Percentiles rank a stretch among this genome's conserved stretches.
Evolutionary conservation across 1,139 yeast genomes (phyloP).

Genomic region (Yamadazyma buinensis): DNA sequence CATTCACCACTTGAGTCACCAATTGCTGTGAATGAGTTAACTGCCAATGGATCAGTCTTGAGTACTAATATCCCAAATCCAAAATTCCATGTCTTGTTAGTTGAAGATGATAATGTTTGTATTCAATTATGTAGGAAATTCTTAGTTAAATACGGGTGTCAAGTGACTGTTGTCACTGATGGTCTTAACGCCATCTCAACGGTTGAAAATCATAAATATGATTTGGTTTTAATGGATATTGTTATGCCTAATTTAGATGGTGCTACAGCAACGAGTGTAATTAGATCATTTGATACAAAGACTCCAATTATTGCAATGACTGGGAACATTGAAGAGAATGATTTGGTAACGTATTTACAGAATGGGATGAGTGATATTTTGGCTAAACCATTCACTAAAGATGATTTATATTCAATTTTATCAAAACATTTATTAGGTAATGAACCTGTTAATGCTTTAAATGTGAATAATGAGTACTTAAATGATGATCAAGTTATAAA

Average conservation of each 20-base stretch:
- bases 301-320: constrained; percentile 96
- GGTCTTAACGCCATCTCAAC: constrained; percentile 86
- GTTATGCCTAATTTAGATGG: constrained; percentile 96
- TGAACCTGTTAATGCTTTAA: constrained; percentile 8
- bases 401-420: constrained; percentile 70
- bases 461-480: constrained; percentile 3
- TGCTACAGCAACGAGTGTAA: constrained; percentile 85
- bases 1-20: constrained; percentile 15
- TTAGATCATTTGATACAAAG: constrained; percentile 73
- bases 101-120: constrained; percentile 84
- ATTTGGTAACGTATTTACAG: constrained; percentile 72
- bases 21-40: constrained; percentile 5
- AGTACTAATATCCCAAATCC: constrained; percentile 37
- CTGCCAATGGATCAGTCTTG: constrained; percentile 12
- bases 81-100: constrained; percentile 68
- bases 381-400: constrained; percentile 89
- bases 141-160: constrained; percentile 82
- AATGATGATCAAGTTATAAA: constrained; percentile 12
- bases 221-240: constrained; percentile 86
- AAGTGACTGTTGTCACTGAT: constrained; percentile 88
- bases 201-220: constrained; percentile 72
- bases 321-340: constrained; percentile 79
- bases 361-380: constrained; percentile 91
- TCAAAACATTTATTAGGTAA: constrained; percentile 56
- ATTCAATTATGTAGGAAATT: constrained; percentile 76